These are phyloP conservation scores for Coniella lustricola DNA, from an alignment of 2,329 filamentous ascomycete species.

Conservation along the genomic window DNA sequence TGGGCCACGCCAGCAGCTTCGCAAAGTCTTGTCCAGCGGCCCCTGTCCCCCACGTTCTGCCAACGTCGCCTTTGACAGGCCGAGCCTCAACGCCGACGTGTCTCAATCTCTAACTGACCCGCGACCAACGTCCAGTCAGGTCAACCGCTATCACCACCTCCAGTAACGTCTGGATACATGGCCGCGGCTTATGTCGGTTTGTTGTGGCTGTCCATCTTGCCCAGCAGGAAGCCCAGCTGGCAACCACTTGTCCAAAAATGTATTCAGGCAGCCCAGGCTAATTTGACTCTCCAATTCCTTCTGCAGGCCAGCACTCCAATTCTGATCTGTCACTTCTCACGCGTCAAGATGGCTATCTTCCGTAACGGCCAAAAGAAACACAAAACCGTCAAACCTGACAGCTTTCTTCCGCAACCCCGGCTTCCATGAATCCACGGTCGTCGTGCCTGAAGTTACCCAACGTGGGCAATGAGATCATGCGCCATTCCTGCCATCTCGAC, in stretches of 20 bases:
- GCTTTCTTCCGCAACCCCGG: background rate
- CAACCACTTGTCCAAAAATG: no score
- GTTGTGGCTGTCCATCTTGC: no score
- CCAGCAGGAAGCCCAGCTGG: no score
- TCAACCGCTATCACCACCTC: no score
- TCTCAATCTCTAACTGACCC: background rate
- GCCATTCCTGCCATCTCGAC: background rate
- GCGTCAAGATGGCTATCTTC: background rate
- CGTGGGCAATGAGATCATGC: background rate
- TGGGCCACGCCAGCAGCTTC: background rate
- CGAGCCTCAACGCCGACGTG: background rate
- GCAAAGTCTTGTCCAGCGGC: background rate
- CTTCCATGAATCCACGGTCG: background rate
- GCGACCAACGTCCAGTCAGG: background rate
- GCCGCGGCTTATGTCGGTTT: no score
- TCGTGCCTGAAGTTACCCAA: constrained; percentile 4
- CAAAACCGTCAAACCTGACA: no score
- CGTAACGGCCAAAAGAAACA: background rate
- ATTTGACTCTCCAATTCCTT: background rate
- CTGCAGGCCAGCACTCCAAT: background rate
- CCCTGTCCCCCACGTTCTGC: constrained; percentile 7
- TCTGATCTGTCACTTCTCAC: constrained; percentile 12
- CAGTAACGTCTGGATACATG: no score
- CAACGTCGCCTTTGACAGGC: constrained; percentile 9
- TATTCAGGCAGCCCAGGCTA: no score